Base-by-base conservation (phyloP, 1,284 basidiomycete genomes). In the Trichosporon ovoides region DNA sequence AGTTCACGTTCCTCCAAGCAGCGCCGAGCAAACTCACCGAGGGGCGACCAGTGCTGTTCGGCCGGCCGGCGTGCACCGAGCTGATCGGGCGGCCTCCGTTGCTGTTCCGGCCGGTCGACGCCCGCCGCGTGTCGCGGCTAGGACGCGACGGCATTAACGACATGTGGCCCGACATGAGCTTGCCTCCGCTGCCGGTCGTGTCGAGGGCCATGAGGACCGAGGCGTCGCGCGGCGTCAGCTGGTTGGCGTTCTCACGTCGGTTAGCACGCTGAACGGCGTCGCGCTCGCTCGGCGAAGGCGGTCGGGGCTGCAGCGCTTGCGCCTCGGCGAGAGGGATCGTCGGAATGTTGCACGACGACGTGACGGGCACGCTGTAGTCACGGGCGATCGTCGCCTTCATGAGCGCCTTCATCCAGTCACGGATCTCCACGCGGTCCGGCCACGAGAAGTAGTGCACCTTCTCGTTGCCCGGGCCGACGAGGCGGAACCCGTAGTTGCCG, bases 401-500 rank as follows among this genome's bases (percentile, higher is more conserved):
- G 68, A 99, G 84, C 11, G 92, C 91, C 81, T 98, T 98, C 95
- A 98, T 98, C 96, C 96, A 99, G 66, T 92, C 91, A 13, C 96
- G 84, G 50, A 97, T 83, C 37, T 85, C 77, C 5, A 79, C 74
- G 73, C 92, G 89, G 72, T 98, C 93, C 36, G 93, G 88, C 0
- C 89, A 89, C 64, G 88, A 89, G 78, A 99, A 98, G 73, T 81
- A 90, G 77, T 98, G 92, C 2, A 89, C 83, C 78, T 89, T 91
- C 71, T 92, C 89, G 53, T 40, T 48, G 18, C 55, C 49, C 50
- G 94, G 89, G 67, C 98, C 95, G 36, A 94, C 84, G 62, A 98
- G 89, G 70, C 91, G 84, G 85, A 98, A 98, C 6, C 92, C 94
- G 78, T 96, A 98, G 66, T 87, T 84, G 19, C 95, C 95, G 19